Evolutionary conservation across 1,284 basidiomycete genomes (phyloP).

Genomic region (Gomphus sp.): DNA sequence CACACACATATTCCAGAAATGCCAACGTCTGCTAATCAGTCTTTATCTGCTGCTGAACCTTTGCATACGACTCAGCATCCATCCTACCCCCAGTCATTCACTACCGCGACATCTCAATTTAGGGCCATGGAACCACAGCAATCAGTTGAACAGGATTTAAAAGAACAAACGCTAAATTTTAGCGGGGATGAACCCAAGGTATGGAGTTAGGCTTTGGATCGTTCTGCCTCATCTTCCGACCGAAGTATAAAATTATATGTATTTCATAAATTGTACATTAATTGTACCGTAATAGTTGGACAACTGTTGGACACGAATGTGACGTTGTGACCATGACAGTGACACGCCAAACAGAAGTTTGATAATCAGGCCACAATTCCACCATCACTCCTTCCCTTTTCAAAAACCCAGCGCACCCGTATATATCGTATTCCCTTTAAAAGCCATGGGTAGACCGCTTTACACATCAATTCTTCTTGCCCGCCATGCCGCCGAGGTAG

Average conservation of each 20-base stretch:
- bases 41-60: not conserved
- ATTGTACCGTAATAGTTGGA: not conserved
- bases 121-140: not conserved
- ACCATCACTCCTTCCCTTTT: not conserved
- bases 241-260: not conserved
- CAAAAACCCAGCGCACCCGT: constrained; percentile 8
- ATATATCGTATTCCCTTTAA: constrained; percentile 8
- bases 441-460: constrained; percentile 57
- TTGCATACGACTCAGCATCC: not conserved
- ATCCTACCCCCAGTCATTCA: not conserved
- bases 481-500: constrained; percentile 1
- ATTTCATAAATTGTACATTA: not conserved
- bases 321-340: not conserved
- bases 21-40: not conserved
- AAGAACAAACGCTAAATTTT: not conserved
- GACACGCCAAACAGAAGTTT: not conserved
- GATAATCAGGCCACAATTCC: not conserved
- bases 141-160: not conserved
- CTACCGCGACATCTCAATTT: not conserved
- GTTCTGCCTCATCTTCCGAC: not conserved
- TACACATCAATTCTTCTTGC: constrained; percentile 32
- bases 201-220: not conserved
- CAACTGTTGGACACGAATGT: not conserved
- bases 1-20: not conserved
- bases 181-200: not conserved